These are phyloP conservation scores for Suillus decipiens DNA, from an alignment of 768 basidiomycete species.

Conservation along the genomic window DNA sequence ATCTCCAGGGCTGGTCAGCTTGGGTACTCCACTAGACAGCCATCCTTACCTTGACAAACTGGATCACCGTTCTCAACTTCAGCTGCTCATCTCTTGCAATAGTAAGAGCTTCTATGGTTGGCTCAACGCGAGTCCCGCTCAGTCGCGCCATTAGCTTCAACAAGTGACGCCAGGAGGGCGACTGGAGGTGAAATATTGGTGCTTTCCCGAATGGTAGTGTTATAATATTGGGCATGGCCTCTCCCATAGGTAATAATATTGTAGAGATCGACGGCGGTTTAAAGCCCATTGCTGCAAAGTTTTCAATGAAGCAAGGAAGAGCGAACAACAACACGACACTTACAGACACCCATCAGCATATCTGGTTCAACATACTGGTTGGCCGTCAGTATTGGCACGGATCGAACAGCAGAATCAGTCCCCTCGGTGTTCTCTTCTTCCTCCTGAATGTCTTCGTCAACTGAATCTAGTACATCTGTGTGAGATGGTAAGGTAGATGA, in stretches of 20 bases:
- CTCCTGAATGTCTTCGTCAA: constrained; percentile 12
- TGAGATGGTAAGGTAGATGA: constrained; percentile 20
- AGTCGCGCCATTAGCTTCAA: constrained; percentile 75
- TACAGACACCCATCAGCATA: constrained; percentile 62
- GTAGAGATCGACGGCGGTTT: constrained; percentile 54
- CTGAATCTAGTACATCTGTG: constrained; percentile 17
- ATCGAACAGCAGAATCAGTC: constrained; percentile 17
- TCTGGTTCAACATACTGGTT: constrained; percentile 58
- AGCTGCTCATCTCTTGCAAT: constrained; percentile 54
- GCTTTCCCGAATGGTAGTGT: constrained; percentile 68
- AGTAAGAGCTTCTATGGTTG: constrained; percentile 67
- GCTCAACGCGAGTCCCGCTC: constrained; percentile 68
- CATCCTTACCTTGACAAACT: constrained; percentile 69
- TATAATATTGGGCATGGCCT: constrained; percentile 70
- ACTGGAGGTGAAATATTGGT: constrained; percentile 71
- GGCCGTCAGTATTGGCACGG: constrained; percentile 22
- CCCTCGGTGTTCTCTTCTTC: constrained; percentile 20
- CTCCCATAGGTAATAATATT: constrained; percentile 47
- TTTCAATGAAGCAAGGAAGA: constrained; percentile 13
- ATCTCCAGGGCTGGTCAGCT: constrained; percentile 42
- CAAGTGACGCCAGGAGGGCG: constrained; percentile 72
- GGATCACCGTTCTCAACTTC: constrained; percentile 71
- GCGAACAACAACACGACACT: constrained; percentile 34
- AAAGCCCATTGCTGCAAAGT: constrained; percentile 65
- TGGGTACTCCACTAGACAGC: not conserved